A percentile compares a stretch with the other conserved stretches of the same genome.
These are phyloP conservation scores for Neofusicoccum parvum DNA, from an alignment of 2,329 filamentous ascomycete genomes.

Conservation along the genomic window DNA sequence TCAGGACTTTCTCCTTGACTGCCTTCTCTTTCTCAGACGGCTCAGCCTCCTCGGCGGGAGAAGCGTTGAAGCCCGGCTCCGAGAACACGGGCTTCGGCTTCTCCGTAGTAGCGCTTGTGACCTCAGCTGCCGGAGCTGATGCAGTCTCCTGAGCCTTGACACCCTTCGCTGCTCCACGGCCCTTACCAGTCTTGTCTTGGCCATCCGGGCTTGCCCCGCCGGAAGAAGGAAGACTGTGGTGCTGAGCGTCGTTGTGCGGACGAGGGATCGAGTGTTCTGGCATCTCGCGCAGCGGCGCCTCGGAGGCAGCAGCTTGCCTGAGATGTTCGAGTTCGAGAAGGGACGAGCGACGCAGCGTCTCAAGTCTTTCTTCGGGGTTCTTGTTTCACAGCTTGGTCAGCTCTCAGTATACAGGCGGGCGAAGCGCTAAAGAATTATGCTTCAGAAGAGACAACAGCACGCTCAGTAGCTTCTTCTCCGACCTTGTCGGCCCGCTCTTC, in stretches of 20 bases:
- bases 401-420: conserved; percentile 22
- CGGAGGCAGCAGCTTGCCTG: conserved; percentile 35
- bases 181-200: background rate
- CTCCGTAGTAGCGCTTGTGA: background rate
- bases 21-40: conserved; percentile 1
- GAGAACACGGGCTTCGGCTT: conserved; percentile 28
- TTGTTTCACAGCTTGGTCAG: conserved; percentile 37
- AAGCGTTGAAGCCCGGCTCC: conserved; percentile 28
- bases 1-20: conserved; percentile 25
- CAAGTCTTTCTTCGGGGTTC: conserved; percentile 50
- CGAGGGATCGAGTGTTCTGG: conserved; percentile 35
- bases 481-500: background rate
- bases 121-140: background rate
- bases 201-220: conserved; percentile 7
- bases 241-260: conserved; percentile 21
- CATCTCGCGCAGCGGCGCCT: conserved; percentile 34
- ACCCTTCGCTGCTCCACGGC: background rate
- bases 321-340: conserved; percentile 46
- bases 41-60: background rate
- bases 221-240: conserved; percentile 20
- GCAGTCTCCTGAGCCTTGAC: background rate
- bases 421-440: conserved; percentile 2
- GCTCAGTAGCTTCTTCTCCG: background rate
- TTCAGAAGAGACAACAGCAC: conserved; percentile 12
- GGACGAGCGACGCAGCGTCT: conserved; percentile 49